These are phyloP conservation scores for Diaporthe destruens DNA, from an alignment of 2,329 filamentous ascomycete genomes.

Conservation along the genomic window DNA sequence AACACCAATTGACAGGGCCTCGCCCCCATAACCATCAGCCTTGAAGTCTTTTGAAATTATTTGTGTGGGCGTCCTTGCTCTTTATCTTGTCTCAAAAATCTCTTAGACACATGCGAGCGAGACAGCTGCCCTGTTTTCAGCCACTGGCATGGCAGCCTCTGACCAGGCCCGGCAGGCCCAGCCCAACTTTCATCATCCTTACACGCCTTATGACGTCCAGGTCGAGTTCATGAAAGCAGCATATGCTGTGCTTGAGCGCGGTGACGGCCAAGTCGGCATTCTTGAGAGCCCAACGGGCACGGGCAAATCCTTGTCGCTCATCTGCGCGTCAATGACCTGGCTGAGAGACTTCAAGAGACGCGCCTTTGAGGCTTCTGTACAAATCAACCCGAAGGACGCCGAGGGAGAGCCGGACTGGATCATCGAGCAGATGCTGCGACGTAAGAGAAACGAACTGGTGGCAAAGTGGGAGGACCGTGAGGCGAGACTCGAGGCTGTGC, in stretches of 20 bases:
- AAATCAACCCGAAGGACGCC: slow-evolving; percentile 56
- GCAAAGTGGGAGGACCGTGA: slow-evolving; percentile 80
- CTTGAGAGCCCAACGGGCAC: slow-evolving; percentile 94
- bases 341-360: slow-evolving; percentile 82
- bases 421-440: slow-evolving; percentile 78
- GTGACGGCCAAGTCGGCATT: slow-evolving; percentile 83
- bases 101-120: background rate
- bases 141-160: slow-evolving; percentile 33
- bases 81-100: background rate
- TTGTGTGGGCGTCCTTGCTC: rapidly evolving
- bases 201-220: slow-evolving; percentile 88
- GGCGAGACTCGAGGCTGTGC: slow-evolving; percentile 73
- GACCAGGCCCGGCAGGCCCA: slow-evolving; percentile 44
- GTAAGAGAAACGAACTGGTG: slow-evolving; percentile 75
- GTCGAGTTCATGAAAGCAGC: slow-evolving; percentile 87
- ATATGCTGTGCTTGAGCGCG: slow-evolving; percentile 79
- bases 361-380: slow-evolving; percentile 66
- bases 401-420: slow-evolving; percentile 88
- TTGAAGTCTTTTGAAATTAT: rapidly evolving
- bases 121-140: background rate
- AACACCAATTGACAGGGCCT: background rate
- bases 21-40: background rate
- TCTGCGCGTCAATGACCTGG: slow-evolving; percentile 92
- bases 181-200: slow-evolving; percentile 86
- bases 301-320: slow-evolving; percentile 90